A percentile compares a stretch with the other conserved stretches of the same genome.
These are phyloP conservation scores for Oxyria digyna DNA, from an alignment of 148 eudicot genomes.

Conservation along the genomic window DNA sequence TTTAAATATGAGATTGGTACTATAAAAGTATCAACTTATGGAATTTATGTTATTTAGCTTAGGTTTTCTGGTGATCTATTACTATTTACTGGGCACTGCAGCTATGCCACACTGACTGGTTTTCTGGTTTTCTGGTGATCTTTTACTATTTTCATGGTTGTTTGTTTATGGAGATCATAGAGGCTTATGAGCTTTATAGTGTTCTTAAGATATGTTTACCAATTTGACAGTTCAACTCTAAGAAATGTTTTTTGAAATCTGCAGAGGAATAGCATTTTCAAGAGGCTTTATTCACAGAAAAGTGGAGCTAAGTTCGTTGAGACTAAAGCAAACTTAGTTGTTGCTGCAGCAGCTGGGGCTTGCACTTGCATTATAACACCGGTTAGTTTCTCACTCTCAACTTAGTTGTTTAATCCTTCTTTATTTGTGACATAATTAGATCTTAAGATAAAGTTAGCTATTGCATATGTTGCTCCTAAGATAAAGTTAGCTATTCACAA, in stretches of 20 bases:
- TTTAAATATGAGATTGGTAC: constrained; percentile 45
- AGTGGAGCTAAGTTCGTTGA: constrained; percentile 65
- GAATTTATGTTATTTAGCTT: constrained; percentile 34
- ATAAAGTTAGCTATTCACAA: too few species aligned
- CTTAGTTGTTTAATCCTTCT: not conserved
- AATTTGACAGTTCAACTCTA: too few species aligned
- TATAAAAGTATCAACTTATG: not conserved
- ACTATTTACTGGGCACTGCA: constrained; percentile 84
- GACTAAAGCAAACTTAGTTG: constrained; percentile 68
- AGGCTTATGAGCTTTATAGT: too few species aligned
- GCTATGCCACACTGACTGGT: constrained; percentile 88
- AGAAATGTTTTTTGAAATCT: too few species aligned
- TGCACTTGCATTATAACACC: constrained; percentile 73
- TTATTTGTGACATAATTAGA: too few species aligned
- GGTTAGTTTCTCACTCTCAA: constrained; percentile 28
- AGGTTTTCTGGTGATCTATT: constrained; percentile 88
- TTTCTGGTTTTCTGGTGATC: too few species aligned
- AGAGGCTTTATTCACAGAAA: constrained; percentile 67
- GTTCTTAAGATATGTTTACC: too few species aligned
- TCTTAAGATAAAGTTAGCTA: too few species aligned
- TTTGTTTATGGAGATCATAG: too few species aligned
- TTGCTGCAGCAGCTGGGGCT: constrained; percentile 90
- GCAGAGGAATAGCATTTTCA: constrained; percentile 83
- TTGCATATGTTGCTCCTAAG: too few species aligned
- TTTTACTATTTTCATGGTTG: too few species aligned